Percentiles rank a stretch among this genome's conserved stretches.
Conservation (phyloP, 495 filamentous ascomycete genomes). For the Chaetomium tenue region DNA sequence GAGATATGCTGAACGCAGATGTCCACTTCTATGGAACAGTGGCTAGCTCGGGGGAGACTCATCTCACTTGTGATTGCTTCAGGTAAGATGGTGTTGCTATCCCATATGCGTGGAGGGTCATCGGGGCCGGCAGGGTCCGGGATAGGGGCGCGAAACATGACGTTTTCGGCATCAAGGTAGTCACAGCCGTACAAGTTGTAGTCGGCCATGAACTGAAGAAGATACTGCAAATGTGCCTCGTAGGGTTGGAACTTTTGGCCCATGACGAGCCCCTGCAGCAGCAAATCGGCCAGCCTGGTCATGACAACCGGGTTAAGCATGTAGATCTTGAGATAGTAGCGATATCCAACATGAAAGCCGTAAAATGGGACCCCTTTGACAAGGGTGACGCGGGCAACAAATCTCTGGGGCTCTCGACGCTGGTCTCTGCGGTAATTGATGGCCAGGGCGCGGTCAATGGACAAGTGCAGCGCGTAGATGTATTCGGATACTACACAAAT, state of each 20-base stretch:
- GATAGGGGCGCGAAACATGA: constrained; percentile 71
- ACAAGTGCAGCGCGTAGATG: constrained; percentile 68
- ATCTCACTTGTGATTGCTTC: constrained; percentile 58
- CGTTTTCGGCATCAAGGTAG: constrained; percentile 63
- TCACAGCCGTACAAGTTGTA: constrained; percentile 94
- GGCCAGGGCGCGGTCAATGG: constrained; percentile 82
- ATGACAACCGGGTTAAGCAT: constrained; percentile 80
- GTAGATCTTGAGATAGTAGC: constrained; percentile 90
- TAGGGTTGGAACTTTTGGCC: constrained; percentile 81
- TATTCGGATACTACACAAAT: constrained; percentile 53
- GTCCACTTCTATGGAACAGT: constrained; percentile 87
- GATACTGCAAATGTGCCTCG: constrained; percentile 86
- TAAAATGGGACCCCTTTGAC: constrained; percentile 96
- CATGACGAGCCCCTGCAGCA: constrained; percentile 84
- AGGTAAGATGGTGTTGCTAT: constrained; percentile 58
- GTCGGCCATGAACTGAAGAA: constrained; percentile 96
- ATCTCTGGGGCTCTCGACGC: constrained; percentile 63
- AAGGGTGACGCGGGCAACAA: constrained; percentile 84
- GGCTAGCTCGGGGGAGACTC: constrained; percentile 70
- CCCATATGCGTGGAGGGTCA: constrained; percentile 67
- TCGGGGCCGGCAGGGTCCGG: constrained; percentile 61
- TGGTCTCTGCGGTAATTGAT: constrained; percentile 75
- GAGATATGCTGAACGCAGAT: constrained; percentile 84
- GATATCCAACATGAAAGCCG: constrained; percentile 89
- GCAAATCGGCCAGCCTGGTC: constrained; percentile 76